A percentile compares a stretch with the other conserved stretches of the same genome.
Conservation (phyloP, 225 moss, liverwort and hornwort species). For the Antitrichia curtipendula region DNA sequence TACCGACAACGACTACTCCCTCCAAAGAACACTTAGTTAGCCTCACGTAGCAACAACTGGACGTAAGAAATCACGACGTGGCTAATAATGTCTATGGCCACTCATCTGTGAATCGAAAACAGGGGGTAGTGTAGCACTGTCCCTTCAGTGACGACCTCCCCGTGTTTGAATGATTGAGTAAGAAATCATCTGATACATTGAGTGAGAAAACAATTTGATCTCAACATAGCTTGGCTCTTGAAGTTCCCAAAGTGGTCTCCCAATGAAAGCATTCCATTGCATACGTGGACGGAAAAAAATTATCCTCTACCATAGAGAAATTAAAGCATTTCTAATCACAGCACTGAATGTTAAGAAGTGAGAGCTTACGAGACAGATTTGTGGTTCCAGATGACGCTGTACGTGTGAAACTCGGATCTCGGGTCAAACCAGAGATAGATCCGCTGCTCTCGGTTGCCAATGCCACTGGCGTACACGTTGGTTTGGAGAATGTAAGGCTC, state of each 20-base stretch:
- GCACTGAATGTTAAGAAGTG: neutral
- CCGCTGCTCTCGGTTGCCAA: conserved; percentile 44
- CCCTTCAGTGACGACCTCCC: neutral
- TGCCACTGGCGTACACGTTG: conserved; percentile 25
- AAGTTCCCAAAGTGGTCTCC: neutral
- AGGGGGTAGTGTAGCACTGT: neutral
- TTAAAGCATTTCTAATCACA: neutral
- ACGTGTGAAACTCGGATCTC: conserved; percentile 26
- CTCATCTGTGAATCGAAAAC: neutral
- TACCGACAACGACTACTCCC: neutral
- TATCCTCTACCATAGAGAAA: neutral
- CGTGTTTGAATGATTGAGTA: neutral
- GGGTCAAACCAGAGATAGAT: conserved; percentile 64
- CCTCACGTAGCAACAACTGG: neutral
- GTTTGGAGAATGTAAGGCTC: conserved; percentile 44
- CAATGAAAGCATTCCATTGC: neutral
- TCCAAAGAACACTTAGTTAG: neutral
- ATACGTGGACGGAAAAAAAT: too few relatives aligned
- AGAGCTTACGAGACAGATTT: conserved; percentile 28
- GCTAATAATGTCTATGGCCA: neutral
- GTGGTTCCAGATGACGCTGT: conserved; percentile 57
- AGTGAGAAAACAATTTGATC: neutral
- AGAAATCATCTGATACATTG: neutral
- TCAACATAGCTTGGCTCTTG: neutral
- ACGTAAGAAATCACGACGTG: neutral